Evolutionary conservation across 2,329 filamentous ascomycete genomes (phyloP).

Genomic region (Xylaria multiplex): DNA sequence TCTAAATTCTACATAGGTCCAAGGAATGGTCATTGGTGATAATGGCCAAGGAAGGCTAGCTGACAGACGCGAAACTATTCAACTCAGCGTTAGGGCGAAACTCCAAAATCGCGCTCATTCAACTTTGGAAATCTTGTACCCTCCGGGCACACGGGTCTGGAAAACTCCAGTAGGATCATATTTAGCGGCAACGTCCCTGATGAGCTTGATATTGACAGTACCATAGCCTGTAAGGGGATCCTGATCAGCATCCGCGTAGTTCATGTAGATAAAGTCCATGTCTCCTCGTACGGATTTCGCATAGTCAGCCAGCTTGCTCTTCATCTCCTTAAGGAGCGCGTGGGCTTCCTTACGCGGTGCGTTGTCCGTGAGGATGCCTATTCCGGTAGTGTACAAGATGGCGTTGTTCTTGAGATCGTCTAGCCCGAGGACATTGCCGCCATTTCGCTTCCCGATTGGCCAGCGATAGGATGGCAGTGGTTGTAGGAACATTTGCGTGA

Average conservation of each 20-base stretch:
- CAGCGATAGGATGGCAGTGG: slow-evolving; percentile 41
- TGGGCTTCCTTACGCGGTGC: slow-evolving; percentile 37
- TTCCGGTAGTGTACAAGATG: slow-evolving; percentile 40
- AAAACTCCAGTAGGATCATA: slow-evolving; percentile 48
- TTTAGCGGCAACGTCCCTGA: slow-evolving; percentile 43
- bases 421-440: slow-evolving; percentile 46
- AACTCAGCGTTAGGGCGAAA: neutral
- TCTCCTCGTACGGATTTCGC: slow-evolving; percentile 39
- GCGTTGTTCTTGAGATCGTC: slow-evolving; percentile 38
- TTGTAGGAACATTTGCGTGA: slow-evolving; percentile 40
- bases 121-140: slow-evolving; percentile 48
- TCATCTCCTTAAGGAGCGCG: slow-evolving; percentile 32
- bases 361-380: slow-evolving; percentile 32
- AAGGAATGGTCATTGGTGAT: no score
- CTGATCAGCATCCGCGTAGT: slow-evolving; percentile 48
- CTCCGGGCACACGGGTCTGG: slow-evolving; percentile 48
- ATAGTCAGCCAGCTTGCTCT: slow-evolving; percentile 36
- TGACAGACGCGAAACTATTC: neutral
- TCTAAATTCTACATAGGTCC: no score
- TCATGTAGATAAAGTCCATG: slow-evolving; percentile 48
- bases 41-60: neutral
- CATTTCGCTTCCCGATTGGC: slow-evolving; percentile 33
- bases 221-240: slow-evolving; percentile 48
- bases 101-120: neutral
- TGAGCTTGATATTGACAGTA: slow-evolving; percentile 39